Evolutionary conservation across 2,329 filamentous ascomycete genomes (phyloP).

Genomic region (Conoideocrella luteorostrata): DNA sequence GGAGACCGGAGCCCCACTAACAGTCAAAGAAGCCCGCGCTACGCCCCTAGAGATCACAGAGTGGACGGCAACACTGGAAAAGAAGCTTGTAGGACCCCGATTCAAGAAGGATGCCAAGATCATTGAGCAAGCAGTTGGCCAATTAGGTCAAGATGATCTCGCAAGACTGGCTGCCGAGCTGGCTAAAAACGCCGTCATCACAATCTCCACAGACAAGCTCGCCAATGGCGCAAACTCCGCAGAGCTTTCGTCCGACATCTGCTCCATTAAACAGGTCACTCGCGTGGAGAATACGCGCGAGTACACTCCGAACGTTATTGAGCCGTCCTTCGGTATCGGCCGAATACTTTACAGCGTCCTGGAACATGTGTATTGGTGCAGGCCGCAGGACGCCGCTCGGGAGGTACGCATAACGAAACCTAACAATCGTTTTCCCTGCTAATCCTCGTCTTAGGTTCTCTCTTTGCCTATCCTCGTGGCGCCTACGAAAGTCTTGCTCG

Average conservation of each 20-base stretch:
- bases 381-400: constrained; percentile 11
- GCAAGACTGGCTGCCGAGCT: constrained; percentile 42
- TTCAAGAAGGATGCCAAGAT: constrained; percentile 63
- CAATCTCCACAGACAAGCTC: constrained; percentile 9
- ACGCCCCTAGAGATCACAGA: constrained; percentile 57
- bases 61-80: constrained; percentile 57
- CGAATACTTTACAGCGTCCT: constrained; percentile 75
- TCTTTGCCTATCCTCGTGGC: constrained; percentile 53
- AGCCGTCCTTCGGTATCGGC: constrained; percentile 90
- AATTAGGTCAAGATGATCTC: constrained; percentile 52
- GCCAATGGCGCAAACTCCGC: too few relatives aligned
- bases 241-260: constrained; percentile 65
- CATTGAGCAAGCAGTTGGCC: constrained; percentile 55
- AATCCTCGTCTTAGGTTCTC: constrained; percentile 25
- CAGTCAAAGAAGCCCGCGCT: constrained; percentile 49
- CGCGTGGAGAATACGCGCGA: constrained; percentile 69
- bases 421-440: constrained; percentile 39
- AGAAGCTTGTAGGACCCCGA: constrained; percentile 61
- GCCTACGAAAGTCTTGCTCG: constrained; percentile 90
- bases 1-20: constrained; percentile 54
- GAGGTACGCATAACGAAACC: constrained; percentile 80
- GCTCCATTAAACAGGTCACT: constrained; percentile 28
- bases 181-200: constrained; percentile 8
- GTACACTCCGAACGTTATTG: constrained; percentile 86
- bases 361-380: constrained; percentile 29